phyloP scores from a whole-genome alignment of 306 rosid species.

The Sechiopsis laciniata region DNA sequence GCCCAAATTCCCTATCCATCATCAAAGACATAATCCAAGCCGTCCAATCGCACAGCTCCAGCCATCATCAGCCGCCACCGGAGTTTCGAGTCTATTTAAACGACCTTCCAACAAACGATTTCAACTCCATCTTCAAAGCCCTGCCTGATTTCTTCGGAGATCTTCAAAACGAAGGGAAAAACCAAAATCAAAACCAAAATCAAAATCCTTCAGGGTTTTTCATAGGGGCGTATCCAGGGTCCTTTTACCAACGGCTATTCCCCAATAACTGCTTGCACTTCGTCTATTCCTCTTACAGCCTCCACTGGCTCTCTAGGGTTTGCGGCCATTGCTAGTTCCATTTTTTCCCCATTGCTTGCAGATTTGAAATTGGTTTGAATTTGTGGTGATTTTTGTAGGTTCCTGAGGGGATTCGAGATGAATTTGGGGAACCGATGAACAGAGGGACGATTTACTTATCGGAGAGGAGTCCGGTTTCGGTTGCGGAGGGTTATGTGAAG shows the following conservation, averaged over 20 bases:
- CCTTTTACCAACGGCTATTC: constrained; percentile 77
- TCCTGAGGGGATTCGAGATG: constrained; percentile 54
- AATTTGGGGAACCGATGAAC: constrained; percentile 52
- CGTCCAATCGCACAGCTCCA: constrained; percentile 40
- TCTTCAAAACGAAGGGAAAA: constrained; percentile 32
- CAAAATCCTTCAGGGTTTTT: constrained; percentile 28
- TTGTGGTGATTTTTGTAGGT: constrained; percentile 38
- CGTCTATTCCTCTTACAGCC: constrained; percentile 67
- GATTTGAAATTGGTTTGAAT: not conserved
- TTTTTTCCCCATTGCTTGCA: not conserved
- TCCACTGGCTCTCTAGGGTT: constrained; percentile 94
- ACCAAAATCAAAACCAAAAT: not conserved
- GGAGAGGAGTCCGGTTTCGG: constrained; percentile 53
- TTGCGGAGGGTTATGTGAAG: constrained; percentile 52
- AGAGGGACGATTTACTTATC: constrained; percentile 62
- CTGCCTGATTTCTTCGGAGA: constrained; percentile 66
- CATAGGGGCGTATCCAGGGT: constrained; percentile 90
- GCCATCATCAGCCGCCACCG: constrained; percentile 34
- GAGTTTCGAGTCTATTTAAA: constrained; percentile 72
- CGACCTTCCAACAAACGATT: constrained; percentile 94
- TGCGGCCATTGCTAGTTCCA: not conserved
- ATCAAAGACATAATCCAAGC: constrained; percentile 70
- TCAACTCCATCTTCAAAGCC: constrained; percentile 81
- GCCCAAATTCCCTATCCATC: constrained; percentile 64
- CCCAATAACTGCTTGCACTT: constrained; percentile 75